Percentiles rank a stretch among this genome's conserved stretches.
Evolutionary conservation across 805 yeast genomes (phyloP).

Genomic region (Clavispora carvajalis): DNA sequence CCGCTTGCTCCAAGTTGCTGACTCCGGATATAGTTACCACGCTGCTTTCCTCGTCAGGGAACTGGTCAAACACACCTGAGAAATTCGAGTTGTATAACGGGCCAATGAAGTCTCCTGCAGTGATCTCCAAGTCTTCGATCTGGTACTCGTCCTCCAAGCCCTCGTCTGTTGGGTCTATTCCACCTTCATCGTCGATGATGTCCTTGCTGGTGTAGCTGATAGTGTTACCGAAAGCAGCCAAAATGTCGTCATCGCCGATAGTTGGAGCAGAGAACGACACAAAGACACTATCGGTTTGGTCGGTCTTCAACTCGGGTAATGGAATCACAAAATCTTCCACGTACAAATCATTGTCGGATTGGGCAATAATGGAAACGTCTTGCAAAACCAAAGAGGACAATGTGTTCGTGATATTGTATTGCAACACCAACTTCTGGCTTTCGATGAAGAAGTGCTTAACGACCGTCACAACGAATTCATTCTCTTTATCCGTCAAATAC

Average conservation of each 20-base stretch:
- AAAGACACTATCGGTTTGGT: constrained; percentile 67
- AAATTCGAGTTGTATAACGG: constrained; percentile 80
- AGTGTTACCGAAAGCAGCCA: constrained; percentile 54
- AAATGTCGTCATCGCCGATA: constrained; percentile 35
- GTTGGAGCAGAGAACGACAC: constrained; percentile 65
- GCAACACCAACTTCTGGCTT: constrained; percentile 65
- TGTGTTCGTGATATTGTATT: constrained; percentile 82
- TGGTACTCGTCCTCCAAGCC: constrained; percentile 94
- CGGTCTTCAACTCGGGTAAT: constrained; percentile 66
- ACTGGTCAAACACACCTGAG: constrained; percentile 66
- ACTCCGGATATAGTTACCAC: constrained; percentile 58
- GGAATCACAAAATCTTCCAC: constrained; percentile 72
- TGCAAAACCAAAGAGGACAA: constrained; percentile 71
- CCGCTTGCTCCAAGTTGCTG: constrained; percentile 35
- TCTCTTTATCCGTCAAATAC: constrained; percentile 83
- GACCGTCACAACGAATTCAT: constrained; percentile 84
- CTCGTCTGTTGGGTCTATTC: constrained; percentile 59
- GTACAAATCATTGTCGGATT: constrained; percentile 53
- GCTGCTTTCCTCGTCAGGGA: constrained; percentile 53
- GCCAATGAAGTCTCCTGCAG: constrained; percentile 74
- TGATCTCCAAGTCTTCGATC: constrained; percentile 70
- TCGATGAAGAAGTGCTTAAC: constrained; percentile 74
- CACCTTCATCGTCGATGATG: constrained; percentile 65
- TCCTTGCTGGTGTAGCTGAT: constrained; percentile 76
- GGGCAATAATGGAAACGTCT: constrained; percentile 66